Evolutionary conservation across 352 stramenopile species (phyloP), one percentile per base, ranked within the genome.

Genomic region (Globisporangium paroecandrum): DNA sequence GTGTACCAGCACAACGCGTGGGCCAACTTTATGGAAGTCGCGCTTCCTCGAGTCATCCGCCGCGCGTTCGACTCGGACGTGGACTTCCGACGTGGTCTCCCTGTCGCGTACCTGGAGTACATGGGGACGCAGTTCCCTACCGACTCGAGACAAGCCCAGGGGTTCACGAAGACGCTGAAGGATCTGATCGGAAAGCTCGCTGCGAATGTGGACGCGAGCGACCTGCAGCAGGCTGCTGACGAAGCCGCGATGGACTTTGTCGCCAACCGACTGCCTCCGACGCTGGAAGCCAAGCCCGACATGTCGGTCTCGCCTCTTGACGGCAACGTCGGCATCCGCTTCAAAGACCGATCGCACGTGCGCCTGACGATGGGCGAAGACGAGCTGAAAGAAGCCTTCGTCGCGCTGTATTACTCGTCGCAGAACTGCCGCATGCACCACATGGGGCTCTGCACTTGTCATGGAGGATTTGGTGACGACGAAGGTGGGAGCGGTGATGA

Each of bases 1-100:
- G 81, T 94, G n/a, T 96, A 96, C 62, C 89, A 96, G 68, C 89
- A 94, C 76, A 90, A 88, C 53, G 90, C 89, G 20, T 96, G 89
- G 89, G 85, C 85, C 9, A 95, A 96, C 69, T 96, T 96, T 65
- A 60, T 96, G 61, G 87, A 96, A 69, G 74, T 95, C 32, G 78
- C 82, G 20, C 75, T 96, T 6, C 87, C 89, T 27, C 85, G 79
- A 10, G 75, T 93, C 29, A 86, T 96, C 61, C 85, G 85, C 18
- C 81, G 87, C 59, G 87, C 87, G 0, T 95, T 96, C 46, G 89
- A 94, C 64, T 74, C 79, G 6, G 81, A 96, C 54, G 74, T 96
- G 7, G 66, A 64, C 27, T 95, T 94, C 65, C 87, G 89, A 25
- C 76, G 76, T 20, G 87, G 89, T 7, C 75, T 96, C 18, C 89